Evolutionary conservation across 2,329 filamentous ascomycete species (phyloP), one percentile per base, ranked within the genome.

Genomic region (Sporothrix globosa): DNA sequence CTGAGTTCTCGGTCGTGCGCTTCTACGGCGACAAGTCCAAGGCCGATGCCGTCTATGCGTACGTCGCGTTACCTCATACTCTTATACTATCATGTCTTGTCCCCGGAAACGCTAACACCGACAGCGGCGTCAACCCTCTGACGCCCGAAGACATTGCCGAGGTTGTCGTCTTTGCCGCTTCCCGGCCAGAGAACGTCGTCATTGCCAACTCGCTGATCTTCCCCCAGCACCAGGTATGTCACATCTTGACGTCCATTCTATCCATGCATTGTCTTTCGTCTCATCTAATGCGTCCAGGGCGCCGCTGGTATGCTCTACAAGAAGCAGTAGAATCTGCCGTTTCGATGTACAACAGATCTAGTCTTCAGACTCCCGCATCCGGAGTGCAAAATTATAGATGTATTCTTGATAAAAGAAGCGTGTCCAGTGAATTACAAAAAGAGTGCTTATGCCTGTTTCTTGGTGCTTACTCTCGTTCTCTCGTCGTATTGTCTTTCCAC

Each of bases 91-190:
- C 48, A 63, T 60, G n/a, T 17, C 10, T 13, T 19, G 3, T 34
- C 6, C 34, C 34, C 34, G 34, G 34, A 11, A 44, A 1, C 13
- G n/a, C 66, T 71, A 50, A 71, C 66, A 11, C 13, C 67, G 13
- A 3, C 73, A 91, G 90, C 71, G 91, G 90, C 67, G 90, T 87
- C 75, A 91, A 96, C 74, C 93, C 94, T 53, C 83, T 97, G 75
- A 97, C 93, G 0, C 91, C 92, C 0, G 92, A 96, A 66, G 94
- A 97, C 77, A 93, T 97, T 77, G 94, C 94, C 14, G 94, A 97
- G 82, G 86, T 96, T 41, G 85, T 97, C 46, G 93, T 97, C 9
- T 97, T 97, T 78, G 86, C 91, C 2, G 93, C 91, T 4, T 91
- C 91, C 3, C 87, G 94, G 76, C 88, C 91, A 75, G 92, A 97